A percentile compares a stretch with the other conserved stretches of the same genome.
phyloP scores from a whole-genome alignment of 306 rosid species.

The Prosopis cineraria region DNA sequence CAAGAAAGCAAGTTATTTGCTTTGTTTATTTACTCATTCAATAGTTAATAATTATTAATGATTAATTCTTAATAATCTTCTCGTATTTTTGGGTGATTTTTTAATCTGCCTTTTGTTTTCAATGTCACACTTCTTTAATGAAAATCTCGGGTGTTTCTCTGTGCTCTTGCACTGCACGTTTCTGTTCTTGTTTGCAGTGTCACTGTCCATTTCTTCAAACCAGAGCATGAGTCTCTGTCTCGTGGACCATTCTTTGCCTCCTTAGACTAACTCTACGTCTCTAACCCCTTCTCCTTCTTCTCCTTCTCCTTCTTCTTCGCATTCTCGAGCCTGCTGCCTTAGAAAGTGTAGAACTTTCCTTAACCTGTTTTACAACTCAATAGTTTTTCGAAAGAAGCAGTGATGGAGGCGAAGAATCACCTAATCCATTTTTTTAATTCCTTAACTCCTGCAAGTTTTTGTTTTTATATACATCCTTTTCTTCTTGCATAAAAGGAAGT shows the following conservation, averaged over 20 bases:
- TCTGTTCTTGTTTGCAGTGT: conserved; percentile 52
- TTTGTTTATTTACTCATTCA: not conserved
- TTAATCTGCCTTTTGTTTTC: conserved; percentile 1
- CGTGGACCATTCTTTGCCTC: conserved; percentile 30
- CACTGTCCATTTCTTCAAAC: conserved; percentile 44
- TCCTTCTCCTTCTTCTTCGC: conserved; percentile 24
- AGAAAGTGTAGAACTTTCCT: conserved; percentile 32
- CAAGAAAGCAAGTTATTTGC: conserved; percentile 5
- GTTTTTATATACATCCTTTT: not conserved
- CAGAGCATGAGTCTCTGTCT: conserved; percentile 42
- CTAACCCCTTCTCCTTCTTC: not conserved
- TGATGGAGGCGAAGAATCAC: conserved; percentile 56
- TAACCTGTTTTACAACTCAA: conserved; percentile 32
- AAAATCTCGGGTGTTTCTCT: conserved; percentile 43
- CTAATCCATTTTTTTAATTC: conserved; percentile 59
- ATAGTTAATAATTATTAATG: not conserved
- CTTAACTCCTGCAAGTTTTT: conserved; percentile 37
- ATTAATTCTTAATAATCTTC: not conserved
- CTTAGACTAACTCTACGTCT: conserved; percentile 17
- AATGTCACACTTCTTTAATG: conserved; percentile 41
- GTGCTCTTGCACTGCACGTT: conserved; percentile 57
- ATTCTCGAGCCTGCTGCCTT: conserved; percentile 25
- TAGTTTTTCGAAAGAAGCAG: conserved; percentile 9
- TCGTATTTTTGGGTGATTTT: not conserved
- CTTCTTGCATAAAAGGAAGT: conserved; percentile 20